Percentiles rank a stretch among this genome's conserved stretches.
phyloP scores from a whole-genome alignment of 257 asterid species.

The Solanum medicagineum region DNA sequence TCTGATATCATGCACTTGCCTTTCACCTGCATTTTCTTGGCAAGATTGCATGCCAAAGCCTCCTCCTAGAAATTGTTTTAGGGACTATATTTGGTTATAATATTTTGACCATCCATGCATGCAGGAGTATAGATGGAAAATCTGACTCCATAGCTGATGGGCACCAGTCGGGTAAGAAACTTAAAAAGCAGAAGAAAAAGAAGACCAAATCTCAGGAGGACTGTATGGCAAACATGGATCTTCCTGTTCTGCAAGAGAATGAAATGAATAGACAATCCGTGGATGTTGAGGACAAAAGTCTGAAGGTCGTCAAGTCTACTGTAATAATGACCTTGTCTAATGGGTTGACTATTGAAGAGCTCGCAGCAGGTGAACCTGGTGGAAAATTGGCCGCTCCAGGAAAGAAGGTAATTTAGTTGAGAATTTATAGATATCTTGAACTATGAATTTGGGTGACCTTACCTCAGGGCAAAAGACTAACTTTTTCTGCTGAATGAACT shows the following conservation, averaged over 20 bases:
- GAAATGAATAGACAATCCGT: conserved; percentile 5
- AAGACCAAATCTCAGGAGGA: conserved; percentile 13
- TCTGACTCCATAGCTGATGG: conserved; percentile 18
- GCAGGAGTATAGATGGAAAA: conserved; percentile 13
- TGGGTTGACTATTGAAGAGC: conserved; percentile 69
- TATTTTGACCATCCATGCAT: not conserved
- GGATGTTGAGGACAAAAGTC: conserved; percentile 13
- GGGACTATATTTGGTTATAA: not conserved
- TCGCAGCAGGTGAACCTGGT: conserved; percentile 41
- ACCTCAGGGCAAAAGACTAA: not conserved
- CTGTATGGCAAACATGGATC: not conserved
- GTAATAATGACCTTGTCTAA: conserved; percentile 42
- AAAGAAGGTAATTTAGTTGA: conserved; percentile 35
- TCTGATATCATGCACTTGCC: not conserved
- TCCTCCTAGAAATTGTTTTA: not conserved
- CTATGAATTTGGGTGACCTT: not conserved
- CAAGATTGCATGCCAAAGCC: not conserved
- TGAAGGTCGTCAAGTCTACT: conserved; percentile 5
- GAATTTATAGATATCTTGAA: not conserved
- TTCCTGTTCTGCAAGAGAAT: conserved; percentile 10
- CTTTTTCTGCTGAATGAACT: not conserved
- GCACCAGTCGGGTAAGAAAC: conserved; percentile 23
- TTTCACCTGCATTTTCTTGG: not conserved
- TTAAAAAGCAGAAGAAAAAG: conserved; percentile 39
- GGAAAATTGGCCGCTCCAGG: conserved; percentile 68